Evolutionary conservation across 108 stramenopile species (phyloP).

Genomic region (Cyclotella baltica): DNA sequence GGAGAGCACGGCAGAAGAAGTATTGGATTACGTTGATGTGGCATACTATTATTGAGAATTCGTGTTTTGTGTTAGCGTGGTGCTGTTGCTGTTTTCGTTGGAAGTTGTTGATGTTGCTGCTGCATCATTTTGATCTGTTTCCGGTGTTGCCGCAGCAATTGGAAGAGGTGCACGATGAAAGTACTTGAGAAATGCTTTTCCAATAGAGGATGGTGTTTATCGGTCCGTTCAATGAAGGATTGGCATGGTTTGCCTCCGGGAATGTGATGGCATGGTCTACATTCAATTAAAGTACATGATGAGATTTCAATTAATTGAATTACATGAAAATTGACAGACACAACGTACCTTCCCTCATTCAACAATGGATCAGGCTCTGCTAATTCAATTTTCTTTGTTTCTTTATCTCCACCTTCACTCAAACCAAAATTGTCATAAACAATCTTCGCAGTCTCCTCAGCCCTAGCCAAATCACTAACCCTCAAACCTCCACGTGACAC

Average conservation of each 20-base stretch:
- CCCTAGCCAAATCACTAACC: too few relatives aligned
- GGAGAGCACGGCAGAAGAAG: conserved; percentile 91
- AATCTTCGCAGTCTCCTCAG: too few relatives aligned
- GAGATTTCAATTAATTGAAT: neutral
- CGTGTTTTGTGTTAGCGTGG: conserved; percentile 62
- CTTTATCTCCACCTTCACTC: conserved; percentile 62
- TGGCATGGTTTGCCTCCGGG: conserved; percentile 69
- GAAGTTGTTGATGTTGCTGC: conserved; percentile 11
- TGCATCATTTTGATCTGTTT: conserved; percentile 13
- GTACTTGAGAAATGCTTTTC: conserved; percentile 85
- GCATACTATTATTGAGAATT: conserved; percentile 94
- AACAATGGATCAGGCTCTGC: conserved; percentile 80
- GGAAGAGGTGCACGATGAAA: conserved; percentile 78
- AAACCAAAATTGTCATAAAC: conserved; percentile 52
- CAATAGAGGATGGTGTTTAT: conserved; percentile 82
- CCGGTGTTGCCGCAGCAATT: conserved; percentile 12
- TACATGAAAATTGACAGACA: neutral
- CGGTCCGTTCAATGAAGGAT: conserved; percentile 62
- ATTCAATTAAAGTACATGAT: neutral
- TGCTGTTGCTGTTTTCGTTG: conserved; percentile 22
- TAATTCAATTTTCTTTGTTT: conserved; percentile 39
- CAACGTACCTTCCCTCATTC: conserved; percentile 80
- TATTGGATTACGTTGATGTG: conserved; percentile 96
- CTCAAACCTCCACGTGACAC: conserved; percentile 80
- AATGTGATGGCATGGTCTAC: conserved; percentile 76